These are phyloP conservation scores for Epichloe festucae DNA, from an alignment of 2,329 filamentous ascomycete genomes.

Conservation along the genomic window DNA sequence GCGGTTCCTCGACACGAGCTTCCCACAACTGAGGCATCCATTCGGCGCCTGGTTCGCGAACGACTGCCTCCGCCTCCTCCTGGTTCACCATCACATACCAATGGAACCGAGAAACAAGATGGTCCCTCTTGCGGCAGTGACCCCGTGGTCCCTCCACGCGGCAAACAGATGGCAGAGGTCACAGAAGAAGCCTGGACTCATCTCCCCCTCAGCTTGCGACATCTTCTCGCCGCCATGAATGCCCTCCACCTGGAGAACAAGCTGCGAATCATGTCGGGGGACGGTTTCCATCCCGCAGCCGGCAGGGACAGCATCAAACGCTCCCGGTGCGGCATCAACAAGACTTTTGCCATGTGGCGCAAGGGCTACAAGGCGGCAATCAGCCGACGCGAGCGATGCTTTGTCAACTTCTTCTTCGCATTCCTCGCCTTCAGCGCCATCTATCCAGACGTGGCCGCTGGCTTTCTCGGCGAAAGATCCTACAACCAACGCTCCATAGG, in stretches of 20 bases:
- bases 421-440: slow-evolving; percentile 9
- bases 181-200: slow-evolving; percentile 9
- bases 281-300: slow-evolving; percentile 6
- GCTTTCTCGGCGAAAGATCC: slow-evolving; percentile 10
- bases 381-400: slow-evolving; percentile 5
- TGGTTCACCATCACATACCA: not conserved
- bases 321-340: slow-evolving; percentile 4
- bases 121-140: not conserved
- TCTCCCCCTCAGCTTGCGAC: not conserved
- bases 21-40: slow-evolving; percentile 6
- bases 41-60: slow-evolving; percentile 6
- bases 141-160: not conserved
- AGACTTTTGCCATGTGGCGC: slow-evolving; percentile 9
- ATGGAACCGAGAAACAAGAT: not conserved
- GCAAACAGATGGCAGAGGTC: not conserved
- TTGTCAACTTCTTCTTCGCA: slow-evolving; percentile 10
- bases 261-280: slow-evolving; percentile 2
- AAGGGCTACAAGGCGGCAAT: slow-evolving; percentile 8
- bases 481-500: slow-evolving; percentile 12
- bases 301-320: slow-evolving; percentile 6
- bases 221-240: slow-evolving; percentile 8
- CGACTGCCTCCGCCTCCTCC: not conserved
- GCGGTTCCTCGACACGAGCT: slow-evolving; percentile 3
- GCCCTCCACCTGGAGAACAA: slow-evolving; percentile 7
- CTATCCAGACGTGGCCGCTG: slow-evolving; percentile 10